These are phyloP conservation scores for Acanthamoeba castellanii DNA, from an alignment of 208 protist species.

Conservation along the genomic window DNA sequence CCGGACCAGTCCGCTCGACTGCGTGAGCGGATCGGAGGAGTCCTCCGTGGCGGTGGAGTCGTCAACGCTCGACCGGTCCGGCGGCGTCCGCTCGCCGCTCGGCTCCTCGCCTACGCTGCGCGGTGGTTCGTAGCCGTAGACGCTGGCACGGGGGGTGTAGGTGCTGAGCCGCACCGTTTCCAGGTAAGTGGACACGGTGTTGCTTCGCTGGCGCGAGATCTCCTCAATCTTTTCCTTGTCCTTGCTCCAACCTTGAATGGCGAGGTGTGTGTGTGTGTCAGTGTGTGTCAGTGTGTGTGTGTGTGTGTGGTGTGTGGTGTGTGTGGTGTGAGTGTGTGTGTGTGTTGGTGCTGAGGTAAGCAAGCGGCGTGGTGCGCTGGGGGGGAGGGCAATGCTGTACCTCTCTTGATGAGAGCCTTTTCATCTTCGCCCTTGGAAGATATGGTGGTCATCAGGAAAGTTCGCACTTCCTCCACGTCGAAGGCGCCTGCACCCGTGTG, in stretches of 20 bases:
- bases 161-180: not conserved
- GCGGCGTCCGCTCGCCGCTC: not conserved
- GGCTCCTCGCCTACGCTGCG: not conserved
- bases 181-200: constrained; percentile 9
- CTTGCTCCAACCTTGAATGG: constrained; percentile 20
- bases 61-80: not conserved
- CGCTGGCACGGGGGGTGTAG: not conserved
- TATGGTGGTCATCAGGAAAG: constrained; percentile 69
- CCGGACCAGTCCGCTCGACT: not conserved
- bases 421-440: constrained; percentile 60
- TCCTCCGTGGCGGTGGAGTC: not conserved
- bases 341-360: too few species aligned
- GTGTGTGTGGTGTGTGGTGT: not conserved
- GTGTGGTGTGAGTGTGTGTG: too few species aligned
- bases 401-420: constrained; percentile 37
- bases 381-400: not conserved
- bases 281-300: not conserved
- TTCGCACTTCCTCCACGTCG: constrained; percentile 47
- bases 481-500: not conserved
- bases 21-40: not conserved
- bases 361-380: not conserved
- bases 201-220: constrained; percentile 39
- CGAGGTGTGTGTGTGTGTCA: not conserved
- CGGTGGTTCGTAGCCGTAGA: not conserved
- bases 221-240: constrained; percentile 69